phyloP scores from a whole-genome alignment of 116 monocot species.

The Trichopus zeylanicus region DNA sequence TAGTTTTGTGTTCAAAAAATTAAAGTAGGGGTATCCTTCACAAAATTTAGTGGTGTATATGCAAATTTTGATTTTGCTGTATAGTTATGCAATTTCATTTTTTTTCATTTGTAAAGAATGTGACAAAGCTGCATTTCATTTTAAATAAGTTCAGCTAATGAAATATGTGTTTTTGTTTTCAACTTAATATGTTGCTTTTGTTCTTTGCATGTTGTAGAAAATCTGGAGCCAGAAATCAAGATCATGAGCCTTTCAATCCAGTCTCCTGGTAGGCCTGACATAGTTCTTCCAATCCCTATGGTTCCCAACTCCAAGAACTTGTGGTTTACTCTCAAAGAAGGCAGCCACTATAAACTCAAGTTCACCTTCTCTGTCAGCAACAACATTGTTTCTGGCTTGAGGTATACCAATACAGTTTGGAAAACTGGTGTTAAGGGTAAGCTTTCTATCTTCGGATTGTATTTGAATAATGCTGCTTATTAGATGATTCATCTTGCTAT shows the following conservation, averaged over 20 bases:
- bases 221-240: conserved; percentile 29
- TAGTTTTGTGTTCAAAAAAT: too few relatives aligned
- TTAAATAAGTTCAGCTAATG: too few relatives aligned
- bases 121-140: too few relatives aligned
- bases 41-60: neutral
- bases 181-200: too few relatives aligned
- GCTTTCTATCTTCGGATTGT: too few relatives aligned
- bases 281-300: conserved; percentile 36
- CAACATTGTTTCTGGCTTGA: conserved; percentile 44
- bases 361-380: conserved; percentile 33
- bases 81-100: too few relatives aligned
- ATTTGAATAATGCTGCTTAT: neutral
- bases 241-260: conserved; percentile 39
- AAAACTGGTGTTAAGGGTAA: conserved; percentile 39
- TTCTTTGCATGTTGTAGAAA: conserved; percentile 16
- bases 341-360: conserved; percentile 29
- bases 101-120: too few relatives aligned
- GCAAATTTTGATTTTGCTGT: neutral
- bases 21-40: too few relatives aligned
- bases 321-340: conserved; percentile 42
- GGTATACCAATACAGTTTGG: conserved; percentile 48
- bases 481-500: too few relatives aligned
- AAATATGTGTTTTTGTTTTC: too few relatives aligned
- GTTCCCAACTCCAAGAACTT: conserved; percentile 19
- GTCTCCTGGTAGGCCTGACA: conserved; percentile 17